Base-by-base conservation (phyloP, 306 rosid species). In the Prunus mongolica region DNA sequence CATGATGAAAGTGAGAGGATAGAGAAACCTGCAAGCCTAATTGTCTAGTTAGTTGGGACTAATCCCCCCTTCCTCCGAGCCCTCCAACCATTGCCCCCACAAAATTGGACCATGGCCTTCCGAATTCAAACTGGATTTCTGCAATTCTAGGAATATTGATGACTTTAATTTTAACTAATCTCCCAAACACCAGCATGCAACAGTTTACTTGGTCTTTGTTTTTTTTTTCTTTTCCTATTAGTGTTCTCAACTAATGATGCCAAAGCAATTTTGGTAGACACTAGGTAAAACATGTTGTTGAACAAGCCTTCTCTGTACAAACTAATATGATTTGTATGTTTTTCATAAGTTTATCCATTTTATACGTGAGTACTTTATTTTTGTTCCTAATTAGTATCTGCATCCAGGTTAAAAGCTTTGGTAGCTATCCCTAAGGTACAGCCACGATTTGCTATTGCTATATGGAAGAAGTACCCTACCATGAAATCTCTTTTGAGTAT, bases 381-480 rank as follows among this genome's bases (percentile, higher is more conserved):
- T 71, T 38, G 52, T 69, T 71, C 63, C 78, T 80, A 68, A 82
- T 38, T 71, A 79, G 57, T 46, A 71, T 85, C 38, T 79, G 44
- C 62, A 74, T 76, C 66, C 81, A 92, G 98, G 98, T 86, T 95
- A 79, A 92, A 92, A 88, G 91, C 91, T 82, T 90, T 94, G 91
- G 92, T 94, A 45, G 91, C 97, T 47, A 90, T 94, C 63, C 98
- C 98, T 2, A 95, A 92, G 90, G 97, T 92, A 32, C 98, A 95
- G 77, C 97, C 98, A 38, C 95, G 97, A 71, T 92, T 85, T 81
- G 97, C 98, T 18, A 45, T 92, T 67, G 92, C 98, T 52, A 92
- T 95, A 78, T 78, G 93, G 92, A 92, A 92, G 90, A 92, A 88
- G 67, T 95, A 92, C 75, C 97, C 96, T 22, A 92, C 96, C 73